These are phyloP conservation scores for Pythium chondricola DNA, from an alignment of 352 stramenopile species.

Conservation along the genomic window DNA sequence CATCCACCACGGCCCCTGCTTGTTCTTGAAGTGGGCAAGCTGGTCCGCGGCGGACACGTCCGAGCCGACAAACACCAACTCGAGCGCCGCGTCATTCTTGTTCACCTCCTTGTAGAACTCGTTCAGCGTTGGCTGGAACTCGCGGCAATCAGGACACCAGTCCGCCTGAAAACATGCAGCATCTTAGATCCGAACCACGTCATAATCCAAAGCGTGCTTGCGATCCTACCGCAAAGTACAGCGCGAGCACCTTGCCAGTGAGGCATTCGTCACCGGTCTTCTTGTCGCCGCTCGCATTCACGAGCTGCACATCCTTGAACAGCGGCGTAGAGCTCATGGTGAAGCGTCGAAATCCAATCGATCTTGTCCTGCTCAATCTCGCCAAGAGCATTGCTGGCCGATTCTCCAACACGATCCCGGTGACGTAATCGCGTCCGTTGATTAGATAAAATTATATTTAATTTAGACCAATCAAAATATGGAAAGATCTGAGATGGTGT, in stretches of 20 bases:
- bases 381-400: background rate
- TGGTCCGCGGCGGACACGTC: conserved; percentile 56
- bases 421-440: background rate
- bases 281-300: conserved; percentile 45
- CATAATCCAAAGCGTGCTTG: too few species aligned
- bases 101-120: conserved; percentile 55
- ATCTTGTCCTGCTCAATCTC: conserved; percentile 1
- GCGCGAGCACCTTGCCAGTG: conserved; percentile 49
- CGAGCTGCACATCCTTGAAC: conserved; percentile 44
- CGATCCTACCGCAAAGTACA: conserved; percentile 69
- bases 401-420: background rate
- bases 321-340: conserved; percentile 33
- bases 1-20: conserved; percentile 73
- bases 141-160: conserved; percentile 79
- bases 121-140: conserved; percentile 75
- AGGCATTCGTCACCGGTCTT: conserved; percentile 36
- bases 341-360: background rate
- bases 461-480: background rate
- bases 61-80: conserved; percentile 79
- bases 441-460: background rate
- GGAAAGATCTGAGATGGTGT: background rate
- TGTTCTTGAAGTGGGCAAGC: conserved; percentile 52
- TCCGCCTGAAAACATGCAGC: conserved; percentile 35
- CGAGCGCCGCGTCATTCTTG: conserved; percentile 30
- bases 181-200: background rate